phyloP scores from a whole-genome alignment of 1,284 basidiomycete species.

The Fomes fomentarius region DNA sequence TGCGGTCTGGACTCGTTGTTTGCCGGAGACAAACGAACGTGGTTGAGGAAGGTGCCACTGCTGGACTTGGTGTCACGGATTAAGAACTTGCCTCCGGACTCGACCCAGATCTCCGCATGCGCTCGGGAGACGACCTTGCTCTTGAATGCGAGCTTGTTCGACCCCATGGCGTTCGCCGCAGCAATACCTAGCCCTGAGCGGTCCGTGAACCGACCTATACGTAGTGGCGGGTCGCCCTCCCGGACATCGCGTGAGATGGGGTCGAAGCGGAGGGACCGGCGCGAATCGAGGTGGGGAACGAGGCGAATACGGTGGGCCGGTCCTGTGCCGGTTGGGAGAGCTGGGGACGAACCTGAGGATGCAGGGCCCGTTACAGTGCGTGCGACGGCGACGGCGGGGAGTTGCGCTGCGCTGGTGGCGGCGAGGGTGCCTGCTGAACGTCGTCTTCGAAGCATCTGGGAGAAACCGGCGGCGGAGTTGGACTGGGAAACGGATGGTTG shows the following conservation, averaged over 20 bases:
- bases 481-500: constrained; percentile 35
- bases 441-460: constrained; percentile 41
- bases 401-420: constrained; percentile 29
- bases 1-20: constrained; percentile 81
- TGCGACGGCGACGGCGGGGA: constrained; percentile 31
- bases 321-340: constrained; percentile 9
- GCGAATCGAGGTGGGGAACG: constrained; percentile 92
- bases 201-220: constrained; percentile 93
- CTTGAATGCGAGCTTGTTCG: constrained; percentile 92
- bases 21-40: constrained; percentile 86
- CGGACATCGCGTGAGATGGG: constrained; percentile 86
- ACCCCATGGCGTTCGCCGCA: constrained; percentile 70
- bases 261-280: constrained; percentile 90
- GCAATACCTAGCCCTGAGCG: constrained; percentile 69
- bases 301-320: constrained; percentile 72
- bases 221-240: constrained; percentile 70
- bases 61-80: constrained; percentile 92
- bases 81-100: constrained; percentile 70
- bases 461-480: constrained; percentile 33
- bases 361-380: constrained; percentile 28
- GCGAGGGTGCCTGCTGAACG: constrained; percentile 41
- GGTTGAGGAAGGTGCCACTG: constrained; percentile 96
- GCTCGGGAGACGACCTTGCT: constrained; percentile 94
- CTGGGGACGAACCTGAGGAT: constrained; percentile 13
- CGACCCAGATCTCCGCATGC: constrained; percentile 95